Evolutionary conservation across 495 filamentous ascomycete species (phyloP), one percentile per base, ranked within the genome.

Genomic region (Penicillium macrosclerotiorum): DNA sequence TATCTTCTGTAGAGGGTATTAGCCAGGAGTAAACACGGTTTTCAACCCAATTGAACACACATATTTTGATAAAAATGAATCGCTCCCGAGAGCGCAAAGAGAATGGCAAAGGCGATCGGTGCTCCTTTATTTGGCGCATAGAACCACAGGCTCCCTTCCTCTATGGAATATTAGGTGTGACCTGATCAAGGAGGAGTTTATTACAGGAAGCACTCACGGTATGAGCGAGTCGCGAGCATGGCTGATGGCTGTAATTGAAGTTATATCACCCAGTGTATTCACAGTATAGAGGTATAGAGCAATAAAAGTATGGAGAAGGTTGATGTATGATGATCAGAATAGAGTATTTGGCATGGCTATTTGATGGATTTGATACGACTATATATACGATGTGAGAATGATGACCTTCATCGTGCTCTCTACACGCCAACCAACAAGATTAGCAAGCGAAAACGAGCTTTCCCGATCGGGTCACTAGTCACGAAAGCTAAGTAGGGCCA

Each of bases 61-160:
- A 75, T 49, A 72, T 76, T 81, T 62, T 88, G 84, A 54, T 76
- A 88, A 16, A 68, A 52, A 55, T 89, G 85, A 8, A 72, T 59
- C 7, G 62, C 25, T 1, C 80, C 82, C 3, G 83, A 86, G 1
- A 75, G 49, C 1, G 73, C 60, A 58, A 86, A 90, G 5, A 86
- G 74, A 16, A 84, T 63, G 7, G 81, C 76, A 52, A 86, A 88
- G 41, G 82, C 78, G 23, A 88, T 74, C 0, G 85, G 79, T 2
- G 84, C 84, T 3, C 73, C 84, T 63, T 88, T 85, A 55, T 86
- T 88, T 0, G 86, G 86, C 13, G 82, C 84, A 65, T 88, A 89
- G 60, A 80, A 82, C 76, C 79, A 89, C 30, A 81, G 57, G 54
- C 80, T 86, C 13, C 63, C 65, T 14, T 66, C 57, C 41, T 72